phyloP scores from a whole-genome alignment of 306 rosid species.

The Quercus suber region DNA sequence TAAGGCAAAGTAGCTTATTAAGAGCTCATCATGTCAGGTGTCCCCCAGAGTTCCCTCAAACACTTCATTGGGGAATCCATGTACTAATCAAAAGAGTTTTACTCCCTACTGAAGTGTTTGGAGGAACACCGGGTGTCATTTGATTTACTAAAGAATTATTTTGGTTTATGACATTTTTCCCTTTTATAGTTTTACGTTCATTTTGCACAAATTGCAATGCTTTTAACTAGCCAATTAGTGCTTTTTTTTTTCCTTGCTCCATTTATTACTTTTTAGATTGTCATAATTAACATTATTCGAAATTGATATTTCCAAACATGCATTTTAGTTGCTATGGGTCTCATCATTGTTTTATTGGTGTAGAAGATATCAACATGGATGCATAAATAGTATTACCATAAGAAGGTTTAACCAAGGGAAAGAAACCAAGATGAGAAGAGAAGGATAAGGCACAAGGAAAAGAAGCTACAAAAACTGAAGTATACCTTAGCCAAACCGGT shows the following conservation, averaged over 20 bases:
- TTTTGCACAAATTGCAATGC: too few relatives aligned
- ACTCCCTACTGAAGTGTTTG: constrained; percentile 46
- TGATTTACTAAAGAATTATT: neutral
- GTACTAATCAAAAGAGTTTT: neutral
- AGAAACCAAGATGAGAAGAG: too few relatives aligned
- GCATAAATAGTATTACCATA: neutral
- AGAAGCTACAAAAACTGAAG: too few relatives aligned
- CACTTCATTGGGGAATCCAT: constrained; percentile 13
- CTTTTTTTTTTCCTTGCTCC: too few relatives aligned
- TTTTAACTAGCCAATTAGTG: too few relatives aligned
- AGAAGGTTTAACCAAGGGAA: neutral
- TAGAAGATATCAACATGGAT: neutral
- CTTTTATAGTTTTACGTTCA: neutral
- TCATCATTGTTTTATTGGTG: neutral
- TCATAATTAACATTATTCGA: too few relatives aligned
- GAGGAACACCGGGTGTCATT: constrained; percentile 45
- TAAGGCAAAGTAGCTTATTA: neutral
- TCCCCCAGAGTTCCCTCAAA: constrained; percentile 33
- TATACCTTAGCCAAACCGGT: too few relatives aligned
- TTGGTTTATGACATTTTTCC: neutral
- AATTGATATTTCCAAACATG: too few relatives aligned
- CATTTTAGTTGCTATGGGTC: too few relatives aligned
- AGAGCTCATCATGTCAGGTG: neutral
- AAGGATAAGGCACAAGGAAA: too few relatives aligned
- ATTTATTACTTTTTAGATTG: too few relatives aligned